Percentiles rank a stretch among this genome's conserved stretches.
phyloP scores from a whole-genome alignment of 352 stramenopile genomes.

The Phytophthora pistaciae region DNA sequence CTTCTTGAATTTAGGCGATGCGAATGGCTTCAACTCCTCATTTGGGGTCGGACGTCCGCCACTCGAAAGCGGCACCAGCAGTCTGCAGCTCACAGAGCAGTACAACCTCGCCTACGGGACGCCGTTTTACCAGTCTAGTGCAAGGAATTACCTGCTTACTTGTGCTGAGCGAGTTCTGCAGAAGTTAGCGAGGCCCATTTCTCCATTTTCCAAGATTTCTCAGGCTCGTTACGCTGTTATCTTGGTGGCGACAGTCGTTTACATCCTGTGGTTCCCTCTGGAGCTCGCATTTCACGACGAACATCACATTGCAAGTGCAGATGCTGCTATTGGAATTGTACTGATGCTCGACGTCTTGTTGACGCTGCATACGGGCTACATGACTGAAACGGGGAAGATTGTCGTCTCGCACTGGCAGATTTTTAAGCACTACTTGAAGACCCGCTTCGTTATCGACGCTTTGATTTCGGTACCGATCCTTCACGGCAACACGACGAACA shows the following conservation, averaged over 20 bases:
- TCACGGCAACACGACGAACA: neutral
- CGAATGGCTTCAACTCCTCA: neutral
- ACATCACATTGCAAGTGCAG: neutral
- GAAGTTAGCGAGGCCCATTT: constrained; percentile 32
- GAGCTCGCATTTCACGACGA: constrained; percentile 42
- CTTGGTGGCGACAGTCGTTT: constrained; percentile 33
- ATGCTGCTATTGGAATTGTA: neutral
- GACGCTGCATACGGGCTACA: constrained; percentile 15
- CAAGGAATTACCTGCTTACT: neutral
- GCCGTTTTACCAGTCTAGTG: neutral
- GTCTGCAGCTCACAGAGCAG: constrained; percentile 13
- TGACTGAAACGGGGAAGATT: constrained; percentile 26
- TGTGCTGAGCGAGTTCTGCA: constrained; percentile 8
- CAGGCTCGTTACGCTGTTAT: constrained; percentile 34
- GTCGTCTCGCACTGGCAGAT: constrained; percentile 38
- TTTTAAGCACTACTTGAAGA: constrained; percentile 32
- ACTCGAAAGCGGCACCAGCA: constrained; percentile 22
- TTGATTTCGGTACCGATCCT: constrained; percentile 20
- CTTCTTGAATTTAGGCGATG: constrained; percentile 19
- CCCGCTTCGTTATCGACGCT: constrained; percentile 32
- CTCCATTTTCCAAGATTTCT: constrained; percentile 40
- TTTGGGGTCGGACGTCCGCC: constrained; percentile 10
- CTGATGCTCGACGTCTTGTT: neutral
- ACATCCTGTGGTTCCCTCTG: constrained; percentile 52
- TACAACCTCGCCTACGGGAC: constrained; percentile 9